phyloP scores from a whole-genome alignment of 768 basidiomycete genomes.

The Tephrocybe sp. region DNA sequence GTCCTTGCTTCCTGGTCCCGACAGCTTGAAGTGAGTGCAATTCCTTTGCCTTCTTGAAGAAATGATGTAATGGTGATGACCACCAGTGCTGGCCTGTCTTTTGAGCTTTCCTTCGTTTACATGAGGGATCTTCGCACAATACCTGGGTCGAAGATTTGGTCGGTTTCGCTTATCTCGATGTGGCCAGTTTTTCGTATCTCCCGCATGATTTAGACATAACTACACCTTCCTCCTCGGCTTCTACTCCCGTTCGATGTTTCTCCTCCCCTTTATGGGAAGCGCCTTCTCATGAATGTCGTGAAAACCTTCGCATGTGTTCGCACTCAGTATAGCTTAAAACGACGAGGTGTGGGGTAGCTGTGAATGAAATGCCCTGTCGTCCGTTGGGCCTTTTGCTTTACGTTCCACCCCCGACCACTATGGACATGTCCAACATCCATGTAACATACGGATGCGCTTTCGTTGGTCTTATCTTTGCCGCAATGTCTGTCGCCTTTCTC shows the following conservation, averaged over 20 bases:
- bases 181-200: slow-evolving; percentile 3
- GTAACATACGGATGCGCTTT: slow-evolving; percentile 45
- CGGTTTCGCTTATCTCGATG: not conserved
- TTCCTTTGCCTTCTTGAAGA: no score
- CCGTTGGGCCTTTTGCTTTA: not conserved
- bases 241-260: slow-evolving; percentile 6
- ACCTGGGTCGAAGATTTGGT: not conserved
- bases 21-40: no score
- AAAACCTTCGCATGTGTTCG: slow-evolving; percentile 1
- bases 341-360: not conserved
- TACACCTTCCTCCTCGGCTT: slow-evolving; percentile 3
- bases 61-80: slow-evolving; percentile 19
- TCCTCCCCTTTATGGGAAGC: not conserved
- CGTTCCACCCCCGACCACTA: not conserved
- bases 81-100: not conserved
- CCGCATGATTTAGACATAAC: not conserved
- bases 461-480: slow-evolving; percentile 41
- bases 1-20: no score
- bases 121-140: not conserved
- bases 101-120: slow-evolving; percentile 1
- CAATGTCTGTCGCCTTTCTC: slow-evolving; percentile 34
- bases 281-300: slow-evolving; percentile 9
- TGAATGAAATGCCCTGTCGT: not conserved
- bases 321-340: slow-evolving; percentile 4
- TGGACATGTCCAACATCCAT: slow-evolving; percentile 23